Conservation (phyloP, 2,329 filamentous ascomycete genomes). For the Lasiodiplodia theobromae region DNA sequence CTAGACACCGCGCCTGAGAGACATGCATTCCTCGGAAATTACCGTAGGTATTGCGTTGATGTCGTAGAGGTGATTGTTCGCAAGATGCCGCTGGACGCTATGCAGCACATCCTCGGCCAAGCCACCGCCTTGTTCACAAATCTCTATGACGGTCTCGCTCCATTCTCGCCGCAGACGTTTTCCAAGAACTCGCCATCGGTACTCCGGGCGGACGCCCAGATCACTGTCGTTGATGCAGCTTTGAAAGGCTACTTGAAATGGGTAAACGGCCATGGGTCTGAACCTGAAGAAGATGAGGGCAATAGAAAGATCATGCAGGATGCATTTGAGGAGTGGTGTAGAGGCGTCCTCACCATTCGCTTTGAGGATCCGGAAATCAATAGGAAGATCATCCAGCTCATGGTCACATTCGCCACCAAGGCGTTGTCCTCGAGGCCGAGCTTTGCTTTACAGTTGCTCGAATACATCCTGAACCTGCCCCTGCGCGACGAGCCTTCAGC, state of each 20-base stretch:
- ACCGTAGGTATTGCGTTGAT: slow-evolving; percentile 85
- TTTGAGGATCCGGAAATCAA: slow-evolving; percentile 86
- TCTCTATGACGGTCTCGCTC: slow-evolving; percentile 73
- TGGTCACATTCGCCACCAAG: slow-evolving; percentile 84
- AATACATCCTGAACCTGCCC: slow-evolving; percentile 87
- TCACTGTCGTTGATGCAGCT: slow-evolving; percentile 86
- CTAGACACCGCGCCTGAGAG: slow-evolving; percentile 93
- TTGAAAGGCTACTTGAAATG: slow-evolving; percentile 89
- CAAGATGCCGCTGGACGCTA: slow-evolving; percentile 81
- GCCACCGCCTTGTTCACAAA: slow-evolving; percentile 77
- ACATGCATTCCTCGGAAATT: slow-evolving; percentile 95
- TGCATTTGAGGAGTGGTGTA: slow-evolving; percentile 75
- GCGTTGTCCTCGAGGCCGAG: slow-evolving; percentile 77
- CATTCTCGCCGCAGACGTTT: slow-evolving; percentile 64
- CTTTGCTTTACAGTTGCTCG: slow-evolving; percentile 88
- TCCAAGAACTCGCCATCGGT: slow-evolving; percentile 75
- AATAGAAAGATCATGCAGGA: slow-evolving; percentile 66
- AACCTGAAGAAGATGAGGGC: slow-evolving; percentile 60
- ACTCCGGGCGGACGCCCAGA: slow-evolving; percentile 85
- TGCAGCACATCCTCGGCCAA: slow-evolving; percentile 83
- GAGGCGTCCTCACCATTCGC: slow-evolving; percentile 71
- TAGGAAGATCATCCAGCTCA: slow-evolving; percentile 80
- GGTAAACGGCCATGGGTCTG: slow-evolving; percentile 62
- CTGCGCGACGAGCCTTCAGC: slow-evolving; percentile 75
- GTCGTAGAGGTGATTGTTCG: slow-evolving; percentile 88